These are phyloP conservation scores for Naganishia vishniacii DNA, from an alignment of 768 basidiomycete species.

Conservation along the genomic window DNA sequence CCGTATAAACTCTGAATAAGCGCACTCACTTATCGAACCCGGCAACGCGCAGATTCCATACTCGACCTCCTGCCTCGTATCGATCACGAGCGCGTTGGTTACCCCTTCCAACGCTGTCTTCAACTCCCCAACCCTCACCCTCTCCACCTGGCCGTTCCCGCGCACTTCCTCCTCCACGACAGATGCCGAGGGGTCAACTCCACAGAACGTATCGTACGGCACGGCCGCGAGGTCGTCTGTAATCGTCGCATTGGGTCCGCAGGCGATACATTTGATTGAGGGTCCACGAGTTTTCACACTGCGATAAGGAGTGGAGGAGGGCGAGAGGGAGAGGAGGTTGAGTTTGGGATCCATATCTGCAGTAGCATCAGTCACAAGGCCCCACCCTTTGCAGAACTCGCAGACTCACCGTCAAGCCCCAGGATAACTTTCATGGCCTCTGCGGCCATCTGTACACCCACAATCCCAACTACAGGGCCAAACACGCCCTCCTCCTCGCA, in stretches of 20 bases:
- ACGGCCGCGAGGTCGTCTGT: slow-evolving; percentile 54
- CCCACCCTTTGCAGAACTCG: too few species aligned
- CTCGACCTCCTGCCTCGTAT: slow-evolving; percentile 72
- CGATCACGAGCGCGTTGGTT: slow-evolving; percentile 57
- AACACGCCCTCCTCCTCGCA: slow-evolving; percentile 87
- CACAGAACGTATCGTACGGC: slow-evolving; percentile 84
- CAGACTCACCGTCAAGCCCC: slow-evolving; percentile 54
- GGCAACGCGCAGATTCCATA: slow-evolving; percentile 81
- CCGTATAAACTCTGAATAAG: neutral
- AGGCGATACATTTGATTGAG: slow-evolving; percentile 68
- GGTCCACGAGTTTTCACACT: slow-evolving; percentile 71
- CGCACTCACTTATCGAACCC: slow-evolving; percentile 61
- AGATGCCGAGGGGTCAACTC: slow-evolving; percentile 53
- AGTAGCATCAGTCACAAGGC: slow-evolving; percentile 26
- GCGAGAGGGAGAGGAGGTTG: slow-evolving; percentile 51
- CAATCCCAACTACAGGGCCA: slow-evolving; percentile 80
- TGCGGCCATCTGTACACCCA: slow-evolving; percentile 82
- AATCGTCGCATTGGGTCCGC: slow-evolving; percentile 54
- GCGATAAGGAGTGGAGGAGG: slow-evolving; percentile 60
- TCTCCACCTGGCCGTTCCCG: slow-evolving; percentile 32
- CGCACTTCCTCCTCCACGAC: slow-evolving; percentile 54
- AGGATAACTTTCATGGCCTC: slow-evolving; percentile 76
- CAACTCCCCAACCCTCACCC: slow-evolving; percentile 43
- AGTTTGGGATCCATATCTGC: slow-evolving; percentile 62
- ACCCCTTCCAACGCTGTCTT: slow-evolving; percentile 36